phyloP scores from a whole-genome alignment of 1,284 basidiomycete species.

The Cryptococcus jaspeensis region DNA sequence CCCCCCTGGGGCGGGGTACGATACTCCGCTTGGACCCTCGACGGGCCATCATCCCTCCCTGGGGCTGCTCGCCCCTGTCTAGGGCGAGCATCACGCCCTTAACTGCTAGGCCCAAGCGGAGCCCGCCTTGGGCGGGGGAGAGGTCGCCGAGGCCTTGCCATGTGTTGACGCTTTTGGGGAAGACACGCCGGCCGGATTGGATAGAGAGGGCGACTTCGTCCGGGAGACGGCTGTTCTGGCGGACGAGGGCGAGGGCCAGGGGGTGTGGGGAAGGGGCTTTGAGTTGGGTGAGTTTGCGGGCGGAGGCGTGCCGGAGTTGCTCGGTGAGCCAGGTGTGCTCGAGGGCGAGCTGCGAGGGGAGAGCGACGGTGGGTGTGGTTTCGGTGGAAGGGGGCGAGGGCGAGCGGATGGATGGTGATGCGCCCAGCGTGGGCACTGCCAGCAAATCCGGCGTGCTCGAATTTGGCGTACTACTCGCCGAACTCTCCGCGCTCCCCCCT shows the following conservation, averaged over 20 bases:
- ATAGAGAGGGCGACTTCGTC: conserved; percentile 44
- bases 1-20: conserved; percentile 29
- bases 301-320: conserved; percentile 36
- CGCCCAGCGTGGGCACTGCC: not conserved
- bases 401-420: no score
- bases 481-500: conserved; percentile 1
- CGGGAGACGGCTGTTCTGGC: conserved; percentile 38
- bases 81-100: conserved; percentile 28
- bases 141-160: conserved; percentile 20
- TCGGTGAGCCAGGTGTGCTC: conserved; percentile 22
- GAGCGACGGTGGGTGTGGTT: conserved; percentile 6
- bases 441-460: conserved; percentile 13
- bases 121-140: conserved; percentile 32
- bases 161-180: conserved; percentile 40
- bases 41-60: conserved; percentile 11
- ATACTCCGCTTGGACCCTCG: conserved; percentile 12
- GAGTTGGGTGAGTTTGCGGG: conserved; percentile 37
- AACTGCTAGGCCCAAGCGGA: conserved; percentile 33
- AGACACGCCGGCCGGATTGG: conserved; percentile 37
- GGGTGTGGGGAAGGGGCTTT: conserved; percentile 46
- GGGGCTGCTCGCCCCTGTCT: conserved; percentile 32
- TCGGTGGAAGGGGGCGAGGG: conserved; percentile 1
- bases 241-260: conserved; percentile 30
- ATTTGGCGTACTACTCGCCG: conserved; percentile 20
- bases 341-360: conserved; percentile 5